Evolutionary conservation across 2,329 filamentous ascomycete genomes (phyloP).

Genomic region (Diaporthe sp.): DNA sequence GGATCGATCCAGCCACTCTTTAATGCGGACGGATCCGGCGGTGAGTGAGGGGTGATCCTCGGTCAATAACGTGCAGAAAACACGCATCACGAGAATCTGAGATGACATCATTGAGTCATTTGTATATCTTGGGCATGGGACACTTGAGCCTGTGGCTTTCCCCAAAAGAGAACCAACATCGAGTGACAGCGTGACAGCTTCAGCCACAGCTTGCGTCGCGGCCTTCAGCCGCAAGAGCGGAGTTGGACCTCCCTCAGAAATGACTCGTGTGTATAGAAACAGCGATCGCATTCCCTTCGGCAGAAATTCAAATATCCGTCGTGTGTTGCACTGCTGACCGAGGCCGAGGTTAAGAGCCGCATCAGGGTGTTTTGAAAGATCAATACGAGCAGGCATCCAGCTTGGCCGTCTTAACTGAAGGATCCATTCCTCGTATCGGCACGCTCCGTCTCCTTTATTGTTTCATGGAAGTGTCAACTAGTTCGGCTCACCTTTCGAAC

Average conservation of each 20-base stretch:
- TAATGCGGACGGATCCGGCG: slow-evolving; percentile 7
- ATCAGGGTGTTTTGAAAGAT: no score
- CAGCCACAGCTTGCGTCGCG: slow-evolving; percentile 21
- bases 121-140: background rate
- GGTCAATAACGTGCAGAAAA: slow-evolving; percentile 2
- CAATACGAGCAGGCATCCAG: background rate
- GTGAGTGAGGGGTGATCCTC: background rate
- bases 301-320: background rate
- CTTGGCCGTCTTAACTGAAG: background rate
- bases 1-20: background rate
- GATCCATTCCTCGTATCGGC: background rate
- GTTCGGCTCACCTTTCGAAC: background rate
- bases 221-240: background rate
- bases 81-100: slow-evolving; percentile 13
- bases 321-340: background rate
- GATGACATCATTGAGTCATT: slow-evolving; percentile 21
- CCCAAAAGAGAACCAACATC: slow-evolving; percentile 13
- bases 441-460: background rate
- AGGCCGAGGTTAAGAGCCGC: background rate
- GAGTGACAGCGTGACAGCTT: background rate
- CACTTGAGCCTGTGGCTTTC: background rate
- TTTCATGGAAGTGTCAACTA: background rate
- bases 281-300: background rate
- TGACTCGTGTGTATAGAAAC: background rate
- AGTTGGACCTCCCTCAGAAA: background rate